Conservation (phyloP, 441 rosid species). For the Jatropha multifida region DNA sequence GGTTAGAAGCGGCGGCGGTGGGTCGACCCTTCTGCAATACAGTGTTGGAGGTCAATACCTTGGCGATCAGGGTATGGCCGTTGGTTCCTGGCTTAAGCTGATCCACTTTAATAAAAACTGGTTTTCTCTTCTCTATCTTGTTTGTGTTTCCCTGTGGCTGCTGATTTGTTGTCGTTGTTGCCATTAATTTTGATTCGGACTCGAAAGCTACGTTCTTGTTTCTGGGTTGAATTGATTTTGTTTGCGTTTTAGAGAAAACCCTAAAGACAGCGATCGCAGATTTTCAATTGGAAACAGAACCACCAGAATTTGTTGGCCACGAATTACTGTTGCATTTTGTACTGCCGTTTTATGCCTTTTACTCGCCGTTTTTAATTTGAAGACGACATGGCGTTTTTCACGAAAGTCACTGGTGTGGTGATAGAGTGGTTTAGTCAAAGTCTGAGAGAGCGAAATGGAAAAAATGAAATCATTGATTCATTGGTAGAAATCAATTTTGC, state of each 20-base stretch:
- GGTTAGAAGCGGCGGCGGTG: constrained; percentile 22
- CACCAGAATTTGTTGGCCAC: background rate
- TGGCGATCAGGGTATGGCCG: constrained; percentile 42
- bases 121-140: constrained; percentile 19
- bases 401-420: too few species aligned
- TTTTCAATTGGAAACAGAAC: background rate
- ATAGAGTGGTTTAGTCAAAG: too few species aligned
- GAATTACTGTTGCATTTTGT: background rate
- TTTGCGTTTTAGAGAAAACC: constrained; percentile 4
- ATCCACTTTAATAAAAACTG: constrained; percentile 32
- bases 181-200: constrained; percentile 5
- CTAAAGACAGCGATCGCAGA: constrained; percentile 10
- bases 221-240: background rate
- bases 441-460: too few species aligned
- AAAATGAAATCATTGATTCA: too few species aligned
- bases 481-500: too few species aligned
- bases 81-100: constrained; percentile 45
- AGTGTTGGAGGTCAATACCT: constrained; percentile 36
- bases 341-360: background rate
- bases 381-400: background rate
- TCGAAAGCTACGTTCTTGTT: background rate
- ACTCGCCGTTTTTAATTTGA: background rate
- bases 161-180: background rate
- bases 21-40: constrained; percentile 35
- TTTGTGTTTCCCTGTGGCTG: background rate